Evolutionary conservation across 306 rosid species (phyloP), one percentile per base, ranked within the genome.

Genomic region (Biancaea sappan): DNA sequence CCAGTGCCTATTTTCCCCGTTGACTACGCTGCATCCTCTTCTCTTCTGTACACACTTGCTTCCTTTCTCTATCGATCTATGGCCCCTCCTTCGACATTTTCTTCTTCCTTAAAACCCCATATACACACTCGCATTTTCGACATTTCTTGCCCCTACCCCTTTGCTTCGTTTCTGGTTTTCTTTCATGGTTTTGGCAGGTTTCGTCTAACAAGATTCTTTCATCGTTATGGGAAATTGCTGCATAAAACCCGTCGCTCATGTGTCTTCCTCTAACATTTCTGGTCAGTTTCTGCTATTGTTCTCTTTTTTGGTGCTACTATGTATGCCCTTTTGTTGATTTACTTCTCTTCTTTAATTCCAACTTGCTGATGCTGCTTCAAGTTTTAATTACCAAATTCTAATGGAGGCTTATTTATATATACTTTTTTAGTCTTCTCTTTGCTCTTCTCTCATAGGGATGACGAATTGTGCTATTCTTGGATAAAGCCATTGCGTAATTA

Each of bases 211-310:
- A 53, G 19, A 50, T 13, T 44, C 31, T 21, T 60, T 74, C 53
- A 3, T 47, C 46, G 8, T 22, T 4, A 93, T 93, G 98, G 98
- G 98, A 63, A 91, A 79, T 60, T 81, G 29, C 40, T 89, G 83
- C 40, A 63, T 70, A n/a, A 88, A 79, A 67, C 87, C 92, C 15
- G 86, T 89, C 60, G 86, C 87, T 74, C 94, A 89, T 80, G 90
- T 81, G 31, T 91, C 98, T 60, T 93, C 98, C 34, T 47, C 73
- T 69, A 85, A 54, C 69, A 52, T 86, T 70, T 47, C 85, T 76
- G 88, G 92, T 83, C 1, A 75, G 73, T 75, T 48, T 59, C 24
- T 52, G 58, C 21, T 7, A 40, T 0, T 69, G 31, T 60, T 10
- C 51, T 22, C 46, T 22, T 29, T 4, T 48, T 56, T 83, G 38